Base-by-base conservation (phyloP, 2,329 filamentous ascomycete species). In the Talaromyces funiculosus region DNA sequence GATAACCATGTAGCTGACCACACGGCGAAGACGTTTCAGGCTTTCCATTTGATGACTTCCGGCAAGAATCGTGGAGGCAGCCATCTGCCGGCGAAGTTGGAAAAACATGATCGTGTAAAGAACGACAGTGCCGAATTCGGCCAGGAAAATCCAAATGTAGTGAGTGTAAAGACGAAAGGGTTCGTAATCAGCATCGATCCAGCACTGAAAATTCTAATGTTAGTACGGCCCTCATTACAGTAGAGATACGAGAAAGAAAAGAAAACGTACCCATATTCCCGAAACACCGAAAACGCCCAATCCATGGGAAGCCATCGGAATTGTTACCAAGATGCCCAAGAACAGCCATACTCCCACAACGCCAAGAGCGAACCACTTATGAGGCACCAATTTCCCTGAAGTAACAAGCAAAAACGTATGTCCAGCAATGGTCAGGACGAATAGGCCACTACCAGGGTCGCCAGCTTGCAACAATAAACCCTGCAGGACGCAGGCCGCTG, bases 131-230 rank as follows among this genome's bases (percentile, higher is more conserved):
- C 79, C 79, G 63, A 82, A 81, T 65, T 83, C 80, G 45, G 80
- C 71, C 42, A 81, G 69, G 69, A 82, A 82, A 63, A 82, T 81
- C 80, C 80, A 83, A 37, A 83, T 62, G 65, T 83, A 83, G 65
- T 82, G 81, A 5, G 78, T 72, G 75, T 75, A 82, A 4, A 83
- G 72, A 6, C 80, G 75, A 55, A 80, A 77, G 14, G 63, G 58
- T 61, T 81, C 76, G 65, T 74, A 75, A 12, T 74, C 65, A 3
- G 70, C 65, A 16, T 78, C 75, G 8, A 82, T 69, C 81, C 81
- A 83, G 65, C 81, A 83, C 81, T 81, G 49, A 68, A 45, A 4
- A 58, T 56, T 53, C 12, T 31, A 14, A 18, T 29, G 18, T 35
- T 54, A 33, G 26, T 33, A 12, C 10, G 22, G n/a, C 18, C 4